Evolutionary conservation across 768 basidiomycete genomes (phyloP), one percentile per base, ranked within the genome.

Genomic region (Amanita muscaria): DNA sequence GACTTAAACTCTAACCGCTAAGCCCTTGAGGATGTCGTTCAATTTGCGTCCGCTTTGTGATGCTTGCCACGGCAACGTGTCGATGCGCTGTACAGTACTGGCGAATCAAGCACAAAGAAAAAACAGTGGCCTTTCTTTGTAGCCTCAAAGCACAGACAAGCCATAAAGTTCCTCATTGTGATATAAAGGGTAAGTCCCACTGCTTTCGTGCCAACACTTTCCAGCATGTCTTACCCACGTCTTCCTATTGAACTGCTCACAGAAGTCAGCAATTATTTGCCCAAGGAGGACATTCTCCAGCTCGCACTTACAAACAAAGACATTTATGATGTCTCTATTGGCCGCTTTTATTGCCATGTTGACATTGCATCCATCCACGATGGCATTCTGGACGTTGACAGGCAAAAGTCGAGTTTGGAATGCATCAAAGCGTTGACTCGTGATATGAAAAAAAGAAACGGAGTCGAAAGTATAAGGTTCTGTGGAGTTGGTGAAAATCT

Each of bases 391-490:
- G 18, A 18, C 5, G 12, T 39, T 5, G 24, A 39, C 3, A 23
- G 5, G 5, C 38, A 39, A 25, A 39, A 23, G 12, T 5, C 14
- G 10, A 23, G 38, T 19, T 22, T 39, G 18, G 23, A 39, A 24
- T 39, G 38, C 22, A 25, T 39, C 21, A 39, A 24, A 12, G 5
- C 38, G n/a, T 23, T 9, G 42, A n/a, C 35, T 14, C 32, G 19
- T 16, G 32, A 22, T 12, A 15, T 3, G 31, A 18, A 19, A 15
- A 21, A 44, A 22, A 33, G 42, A 21, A 12, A 15, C 31, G 31
- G 42, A 7, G 31, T 44, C 33, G 42, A 44, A 14, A 19, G 40
- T n/a, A 31, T 42, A 30, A 42, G 21, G 11, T 42, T 19, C 14
- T 19, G 18, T 36, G 15, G n/a, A 18, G 19, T 18, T n/a, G 18